These are phyloP conservation scores for Naematelia aurantialba DNA, from an alignment of 768 basidiomycete species.

Conservation along the genomic window DNA sequence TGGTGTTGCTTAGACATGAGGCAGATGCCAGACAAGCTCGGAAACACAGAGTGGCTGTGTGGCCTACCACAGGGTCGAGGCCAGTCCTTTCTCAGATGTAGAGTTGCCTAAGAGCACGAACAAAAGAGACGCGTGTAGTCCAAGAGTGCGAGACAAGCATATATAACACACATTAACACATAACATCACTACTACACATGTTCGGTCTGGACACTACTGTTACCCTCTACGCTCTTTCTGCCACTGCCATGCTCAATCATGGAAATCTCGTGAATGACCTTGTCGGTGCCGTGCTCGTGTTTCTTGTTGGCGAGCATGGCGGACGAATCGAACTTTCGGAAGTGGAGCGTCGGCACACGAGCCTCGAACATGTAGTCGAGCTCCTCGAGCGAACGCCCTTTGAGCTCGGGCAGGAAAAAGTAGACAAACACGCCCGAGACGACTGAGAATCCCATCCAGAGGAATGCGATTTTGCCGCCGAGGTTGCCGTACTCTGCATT, in stretches of 20 bases:
- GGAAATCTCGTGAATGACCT: background rate
- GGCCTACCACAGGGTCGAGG: too few species aligned
- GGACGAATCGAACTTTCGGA: slow-evolving; percentile 3
- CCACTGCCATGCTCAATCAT: background rate
- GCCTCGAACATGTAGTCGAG: slow-evolving; percentile 34
- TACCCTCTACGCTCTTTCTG: background rate
- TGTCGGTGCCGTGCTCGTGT: background rate
- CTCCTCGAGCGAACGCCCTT: slow-evolving; percentile 31
- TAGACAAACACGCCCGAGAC: slow-evolving; percentile 22
- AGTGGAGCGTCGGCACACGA: slow-evolving; percentile 12
- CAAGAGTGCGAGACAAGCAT: too few species aligned
- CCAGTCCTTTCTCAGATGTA: too few species aligned
- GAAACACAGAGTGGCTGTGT: too few species aligned
- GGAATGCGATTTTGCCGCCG: slow-evolving; percentile 35
- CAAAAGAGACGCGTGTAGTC: too few species aligned
- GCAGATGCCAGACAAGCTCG: too few species aligned
- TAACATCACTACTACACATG: background rate
- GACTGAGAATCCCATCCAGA: slow-evolving; percentile 30
- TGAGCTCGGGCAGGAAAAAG: slow-evolving; percentile 34
- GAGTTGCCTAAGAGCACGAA: too few species aligned
- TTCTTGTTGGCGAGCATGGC: slow-evolving; percentile 1
- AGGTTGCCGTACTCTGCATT: slow-evolving; percentile 31
- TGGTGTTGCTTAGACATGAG: too few species aligned
- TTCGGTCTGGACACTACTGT: background rate
- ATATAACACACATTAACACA: too few species aligned